These are phyloP conservation scores for Galium porrigens DNA, from an alignment of 305 asterid genomes.

Conservation along the genomic window DNA sequence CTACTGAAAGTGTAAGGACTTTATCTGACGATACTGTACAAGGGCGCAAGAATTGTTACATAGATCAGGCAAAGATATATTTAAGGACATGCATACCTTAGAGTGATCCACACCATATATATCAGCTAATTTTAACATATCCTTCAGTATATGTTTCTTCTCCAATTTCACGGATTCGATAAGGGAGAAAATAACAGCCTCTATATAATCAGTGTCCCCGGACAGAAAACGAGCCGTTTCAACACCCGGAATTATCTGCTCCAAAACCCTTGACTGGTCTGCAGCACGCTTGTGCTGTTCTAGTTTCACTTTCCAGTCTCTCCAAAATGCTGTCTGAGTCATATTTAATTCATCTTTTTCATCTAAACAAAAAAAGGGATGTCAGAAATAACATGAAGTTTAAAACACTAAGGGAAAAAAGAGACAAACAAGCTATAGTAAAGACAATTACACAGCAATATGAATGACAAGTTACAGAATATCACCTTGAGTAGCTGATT, in stretches of 20 bases:
- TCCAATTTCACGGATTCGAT: conserved; percentile 58
- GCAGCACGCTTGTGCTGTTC: conserved; percentile 80
- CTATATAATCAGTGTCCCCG: conserved; percentile 63
- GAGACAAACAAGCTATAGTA: not conserved
- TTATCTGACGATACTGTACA: not conserved
- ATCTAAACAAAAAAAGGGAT: conserved; percentile 31
- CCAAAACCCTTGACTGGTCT: conserved; percentile 73
- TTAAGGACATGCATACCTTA: conserved; percentile 40
- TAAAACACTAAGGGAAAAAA: conserved; percentile 9
- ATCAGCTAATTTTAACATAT: conserved; percentile 43
- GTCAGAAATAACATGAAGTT: conserved; percentile 14
- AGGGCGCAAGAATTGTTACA: conserved; percentile 7
- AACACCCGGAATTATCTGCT: conserved; percentile 82
- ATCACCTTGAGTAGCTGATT: conserved; percentile 57
- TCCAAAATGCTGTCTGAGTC: conserved; percentile 94
- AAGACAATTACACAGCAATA: conserved; percentile 3
- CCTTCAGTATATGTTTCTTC: conserved; percentile 61
- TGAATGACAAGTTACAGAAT: conserved; percentile 11
- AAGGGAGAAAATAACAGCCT: conserved; percentile 50
- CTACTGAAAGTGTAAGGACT: not conserved
- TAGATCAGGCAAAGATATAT: conserved; percentile 12
- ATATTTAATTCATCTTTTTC: conserved; percentile 58
- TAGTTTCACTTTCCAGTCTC: conserved; percentile 83
- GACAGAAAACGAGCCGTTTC: conserved; percentile 72
- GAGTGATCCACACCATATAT: conserved; percentile 55